Evolutionary conservation across 179 eudicot genomes (phyloP), one percentile per base, ranked within the genome.

Genomic region (Vitellaria paradoxa): DNA sequence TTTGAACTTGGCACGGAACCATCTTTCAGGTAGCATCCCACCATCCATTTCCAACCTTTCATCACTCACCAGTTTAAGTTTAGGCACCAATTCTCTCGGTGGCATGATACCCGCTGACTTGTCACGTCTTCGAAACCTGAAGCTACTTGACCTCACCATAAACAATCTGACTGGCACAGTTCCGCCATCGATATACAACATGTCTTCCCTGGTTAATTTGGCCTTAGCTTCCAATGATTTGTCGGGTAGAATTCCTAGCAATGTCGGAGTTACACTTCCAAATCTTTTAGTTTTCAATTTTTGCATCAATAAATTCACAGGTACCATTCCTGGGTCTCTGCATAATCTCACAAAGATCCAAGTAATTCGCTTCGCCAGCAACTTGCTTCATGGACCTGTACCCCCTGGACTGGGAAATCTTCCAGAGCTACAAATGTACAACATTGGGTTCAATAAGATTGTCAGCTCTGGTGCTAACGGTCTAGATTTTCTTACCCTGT

Each of bases 401-500:
- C 93, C 96, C 7, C 87, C 90, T 0, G 90, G 91, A 7, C 68
- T 91, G n/a, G 93, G 81, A 59, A 89, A 91, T 68, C 89, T 89
- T 50, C 88, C 88, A 3, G 69, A 76, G 24, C 84, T 91, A 68
- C 77, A 78, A 15, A 79, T 82, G 88, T 91, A 87, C 78, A 84
- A 85, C 37, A 87, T 91, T 66, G 90, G 87, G 17, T 72, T 78
- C 76, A 91, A 91, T 72, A 69, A 46, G 24, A 85, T 89, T 23
- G 88, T 79, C 50, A 83, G 83, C 73, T 37, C 84, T 4, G 87
- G 82, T 23, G 77, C 55, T 20, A 40, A 82, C 65, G 91, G 89
- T 42, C 78, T 89, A 9, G 77, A 81, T 59, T 91, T 89, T 70
- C 68, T 91, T 15, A 71, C 77, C 40, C 81, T 65, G 20, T 79